A percentile compares a stretch with the other conserved stretches of the same genome.
Evolutionary conservation across 2,329 filamentous ascomycete species (phyloP).

Genomic region (Sclerotinia nivalis): DNA sequence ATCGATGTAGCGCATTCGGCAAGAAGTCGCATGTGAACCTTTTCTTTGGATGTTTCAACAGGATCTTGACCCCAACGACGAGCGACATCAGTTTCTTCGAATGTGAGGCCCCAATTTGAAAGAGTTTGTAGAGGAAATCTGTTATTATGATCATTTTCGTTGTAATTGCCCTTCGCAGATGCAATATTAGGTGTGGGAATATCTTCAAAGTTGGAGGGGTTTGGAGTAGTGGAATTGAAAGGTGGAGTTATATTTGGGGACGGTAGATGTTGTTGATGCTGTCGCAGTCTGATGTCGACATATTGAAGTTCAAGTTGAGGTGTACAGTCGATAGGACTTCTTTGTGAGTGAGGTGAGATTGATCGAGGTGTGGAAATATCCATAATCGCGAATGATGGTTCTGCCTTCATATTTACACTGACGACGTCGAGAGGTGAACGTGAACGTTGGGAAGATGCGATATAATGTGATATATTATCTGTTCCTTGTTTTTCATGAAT

Average conservation of each 20-base stretch:
- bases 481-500: too few species aligned
- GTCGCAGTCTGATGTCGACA: neutral
- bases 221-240: neutral
- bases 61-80: neutral
- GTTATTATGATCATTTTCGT: too few species aligned
- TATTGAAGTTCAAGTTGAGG: neutral
- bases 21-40: neutral
- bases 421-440: too few species aligned
- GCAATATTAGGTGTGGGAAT: neutral
- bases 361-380: neutral
- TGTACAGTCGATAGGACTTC: neutral
- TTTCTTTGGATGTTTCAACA: neutral
- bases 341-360: neutral
- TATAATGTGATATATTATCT: too few species aligned
- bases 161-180: neutral
- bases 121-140: neutral
- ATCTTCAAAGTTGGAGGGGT: neutral
- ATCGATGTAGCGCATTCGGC: neutral
- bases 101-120: neutral
- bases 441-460: too few species aligned
- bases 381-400: neutral
- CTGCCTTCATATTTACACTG: too few species aligned
- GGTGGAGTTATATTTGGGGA: neutral
- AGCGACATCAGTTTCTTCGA: neutral
- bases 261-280: neutral